Base-by-base conservation (phyloP, 495 filamentous ascomycete genomes). In the Aspergillus saccharolyticus region DNA sequence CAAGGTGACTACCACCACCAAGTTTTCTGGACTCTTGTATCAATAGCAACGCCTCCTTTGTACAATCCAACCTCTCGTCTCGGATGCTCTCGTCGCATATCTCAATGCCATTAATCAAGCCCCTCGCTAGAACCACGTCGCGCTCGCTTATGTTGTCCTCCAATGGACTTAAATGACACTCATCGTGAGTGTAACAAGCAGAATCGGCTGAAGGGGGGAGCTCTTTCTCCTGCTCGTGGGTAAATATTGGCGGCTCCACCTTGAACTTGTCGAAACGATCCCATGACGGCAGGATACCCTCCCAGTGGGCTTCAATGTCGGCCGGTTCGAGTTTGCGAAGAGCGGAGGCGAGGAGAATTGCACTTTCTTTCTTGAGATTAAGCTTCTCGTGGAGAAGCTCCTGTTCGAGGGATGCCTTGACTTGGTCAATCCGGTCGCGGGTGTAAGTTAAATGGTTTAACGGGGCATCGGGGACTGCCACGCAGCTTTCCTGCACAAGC, bases 231-330 rank as follows among this genome's bases (percentile, higher is more conserved):
- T 78, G 70, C 58, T 83, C 78, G 18, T 67, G 78, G 9, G 61
- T 63, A 9, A 88, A 74, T 0, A 81, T 55, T 0, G 84, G 82
- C 1, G 64, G 33, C 16, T 87, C 82, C 2, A 84, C 15, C 57
- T 80, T 84, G 17, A 81, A 46, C 10, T 57, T 53, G 19, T 62
- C 56, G 14, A 63, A 42, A 5, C 52, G 54, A 52, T 63, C 64
- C 22, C 71, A 64, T 8, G 69, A 55, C 25, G 81, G 57, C 8
- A 70, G 54, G 3, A 63, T 54, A 21, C 74, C 70, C 14, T 57
- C 55, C 61, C 59, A 66, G 42, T 62, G 24, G 20, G 59, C 33
- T 6, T 46, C 42, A n/a, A 57, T 42, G 4, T 39, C 42, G 20
- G 53, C 16, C 3, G 55, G 30, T 39, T 48, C 54, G 18, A 30